These are phyloP conservation scores for Aspergillus thermomutatus DNA, from an alignment of 2,329 filamentous ascomycete species.

Conservation along the genomic window DNA sequence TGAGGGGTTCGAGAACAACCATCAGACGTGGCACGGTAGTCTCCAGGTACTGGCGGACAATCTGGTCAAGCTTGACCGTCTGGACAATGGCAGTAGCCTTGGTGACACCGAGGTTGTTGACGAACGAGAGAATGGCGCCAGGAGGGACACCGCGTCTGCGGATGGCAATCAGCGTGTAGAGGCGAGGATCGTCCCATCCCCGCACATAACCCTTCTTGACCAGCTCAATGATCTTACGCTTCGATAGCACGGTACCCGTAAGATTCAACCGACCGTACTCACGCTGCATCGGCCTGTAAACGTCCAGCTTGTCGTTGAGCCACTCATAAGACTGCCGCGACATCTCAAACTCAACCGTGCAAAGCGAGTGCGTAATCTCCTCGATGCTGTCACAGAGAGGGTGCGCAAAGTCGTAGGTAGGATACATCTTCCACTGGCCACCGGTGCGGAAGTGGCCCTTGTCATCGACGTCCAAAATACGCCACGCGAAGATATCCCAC, in stretches of 20 bases:
- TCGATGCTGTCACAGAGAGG: constrained; percentile 92
- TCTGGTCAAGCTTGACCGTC: constrained; percentile 77
- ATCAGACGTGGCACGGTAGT: constrained; percentile 82
- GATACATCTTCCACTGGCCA: constrained; percentile 85
- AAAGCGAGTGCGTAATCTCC: constrained; percentile 84
- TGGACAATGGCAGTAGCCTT: constrained; percentile 77
- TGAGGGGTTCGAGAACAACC: constrained; percentile 82
- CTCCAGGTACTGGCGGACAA: constrained; percentile 81
- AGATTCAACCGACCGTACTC: constrained; percentile 79
- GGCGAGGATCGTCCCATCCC: constrained; percentile 85
- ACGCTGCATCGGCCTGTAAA: constrained; percentile 91
- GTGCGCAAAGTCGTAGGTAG: constrained; percentile 70
- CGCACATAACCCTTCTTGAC: constrained; percentile 75
- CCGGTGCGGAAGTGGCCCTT: constrained; percentile 61
- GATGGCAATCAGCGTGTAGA: constrained; percentile 83
- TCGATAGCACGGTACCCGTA: constrained; percentile 80
- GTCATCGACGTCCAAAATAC: constrained; percentile 62
- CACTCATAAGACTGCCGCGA: constrained; percentile 87
- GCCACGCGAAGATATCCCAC: constrained; percentile 93
- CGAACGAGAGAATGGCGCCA: constrained; percentile 81
- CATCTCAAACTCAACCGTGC: constrained; percentile 87
- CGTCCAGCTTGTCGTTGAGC: constrained; percentile 74
- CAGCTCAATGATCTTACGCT: constrained; percentile 76
- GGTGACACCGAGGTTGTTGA: constrained; percentile 88
- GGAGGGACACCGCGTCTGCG: constrained; percentile 83